Base-by-base conservation (phyloP, 768 basidiomycete genomes). In the Leucosporidium yakuticum region DNA sequence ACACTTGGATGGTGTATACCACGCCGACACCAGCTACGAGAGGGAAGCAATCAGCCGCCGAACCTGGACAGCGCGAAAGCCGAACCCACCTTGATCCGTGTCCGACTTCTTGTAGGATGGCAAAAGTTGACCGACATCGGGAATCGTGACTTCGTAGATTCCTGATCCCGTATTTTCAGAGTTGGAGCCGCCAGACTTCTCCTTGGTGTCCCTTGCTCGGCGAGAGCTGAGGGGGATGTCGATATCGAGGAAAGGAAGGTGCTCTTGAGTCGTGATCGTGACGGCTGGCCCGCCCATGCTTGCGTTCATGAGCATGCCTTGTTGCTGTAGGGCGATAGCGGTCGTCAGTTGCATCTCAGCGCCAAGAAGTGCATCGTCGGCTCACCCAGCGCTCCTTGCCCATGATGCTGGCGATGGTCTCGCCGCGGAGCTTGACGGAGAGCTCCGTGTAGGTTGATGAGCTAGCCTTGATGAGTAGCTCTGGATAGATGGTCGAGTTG, bases 371-470 rank as follows among this genome's bases (percentile, higher is more conserved):
- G 57, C 25, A 5, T 31, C 19, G 25, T 31, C 19, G 25, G 25
- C 61, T 17, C 1, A 70, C 65, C 64, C 64, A 65, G 31, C 64
- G 60, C 5, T 53, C 57, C 23, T 65, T 71, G 36, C 67, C 70
- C 70, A 65, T 65, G n/a, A 68, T 49, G 29, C 50, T 62, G 20
- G 56, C 39, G 8, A 21, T 49, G 1, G 55, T 60, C 9, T 62
- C 47, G 0, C 51, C 70, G 4, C 48, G n/a, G 6, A 71, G 70
- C 7, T 53, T 32, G 23, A 71, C 61, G 23, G 70, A 63, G 4
- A 62, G 27, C 15, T 32, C 48, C 2, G 57, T 44, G 67, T 68
- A 71, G 29, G n/a, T 29, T 5, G 44, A 25, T 25, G 39, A 29
- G 14, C 59, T 27, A 6, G 11, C 39, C 14, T 44, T 44, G 39